Base-by-base conservation (phyloP, 139 green algal species). In the Tetradesmus lagerheimii region DNA sequence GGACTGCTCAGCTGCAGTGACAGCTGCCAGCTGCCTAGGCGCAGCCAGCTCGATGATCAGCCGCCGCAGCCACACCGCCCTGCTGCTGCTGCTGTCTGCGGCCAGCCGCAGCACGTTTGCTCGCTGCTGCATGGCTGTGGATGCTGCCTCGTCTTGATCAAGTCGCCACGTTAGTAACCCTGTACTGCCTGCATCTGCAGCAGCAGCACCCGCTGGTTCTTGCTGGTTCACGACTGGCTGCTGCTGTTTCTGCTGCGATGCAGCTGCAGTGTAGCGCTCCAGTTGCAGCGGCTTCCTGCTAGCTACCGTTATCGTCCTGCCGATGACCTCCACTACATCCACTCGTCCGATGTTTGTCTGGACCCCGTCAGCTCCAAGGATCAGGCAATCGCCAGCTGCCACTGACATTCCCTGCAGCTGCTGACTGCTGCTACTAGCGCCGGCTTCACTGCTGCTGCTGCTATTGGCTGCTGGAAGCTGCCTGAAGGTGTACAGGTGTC, bases 341-440 rank as follows among this genome's bases (percentile, higher is more conserved):
- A 94, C 90, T 2, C 92, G 86, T 0, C 91, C 92, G 0, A 90
- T 71, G 4, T 75, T 85, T 0, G 90, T 64, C 57, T 94, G 92
- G 3, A 83, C 38, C 12, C 95, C 96, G 50, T 98, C 96, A 67
- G 97, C 71, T 66, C 95, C 92, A 35, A 98, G 93, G 74, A 97
- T 76, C 29, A 90, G 90, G 81, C 94, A 91, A 77, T 98, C 96
- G 0, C 96, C 96, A 16, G 90, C 84, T 0, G 34, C 34, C 34
- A 96, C 90, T 53, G 62, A 31, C 78, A 86, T 57, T 1, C 76
- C 50, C 79, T 79, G 76, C 76, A 85, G 39, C 83, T 88, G 82
- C 67, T 83, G n/a, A 23, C 64, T 81, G 83, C 25, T 80, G 74
- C 74, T 53, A 16, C 86, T 90, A 29, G 29, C 35, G 45, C n/a